Conservation (phyloP, 2,329 filamentous ascomycete species). For the Basipetospora chlamydospora region DNA sequence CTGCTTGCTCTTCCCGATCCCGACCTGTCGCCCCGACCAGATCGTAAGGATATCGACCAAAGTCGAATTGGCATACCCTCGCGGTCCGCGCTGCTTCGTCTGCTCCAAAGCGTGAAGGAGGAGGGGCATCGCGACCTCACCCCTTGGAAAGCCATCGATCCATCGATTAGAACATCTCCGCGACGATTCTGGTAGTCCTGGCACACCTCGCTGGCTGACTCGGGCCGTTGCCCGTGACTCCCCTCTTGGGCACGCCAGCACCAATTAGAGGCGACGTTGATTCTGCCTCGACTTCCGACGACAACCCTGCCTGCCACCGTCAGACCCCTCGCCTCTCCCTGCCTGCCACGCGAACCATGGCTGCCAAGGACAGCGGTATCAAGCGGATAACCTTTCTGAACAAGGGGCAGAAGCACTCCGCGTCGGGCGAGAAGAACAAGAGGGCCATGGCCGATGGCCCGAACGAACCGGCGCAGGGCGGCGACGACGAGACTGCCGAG, state of each 20-base stretch:
- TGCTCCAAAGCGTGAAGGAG: too few relatives aligned
- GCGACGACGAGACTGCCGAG: conserved; percentile 21
- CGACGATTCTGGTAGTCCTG: conserved; percentile 2
- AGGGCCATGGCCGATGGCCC: conserved; percentile 28
- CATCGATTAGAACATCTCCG: too few relatives aligned
- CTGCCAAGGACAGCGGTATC: conserved; percentile 55
- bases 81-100: too few relatives aligned
- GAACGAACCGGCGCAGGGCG: too few relatives aligned
- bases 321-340: not conserved
- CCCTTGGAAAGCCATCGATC: too few relatives aligned
- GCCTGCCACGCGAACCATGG: conserved; percentile 91
- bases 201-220: conserved; percentile 1
- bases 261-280: conserved; percentile 1
- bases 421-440: conserved; percentile 53
- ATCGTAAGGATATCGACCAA: too few relatives aligned
- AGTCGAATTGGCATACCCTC: too few relatives aligned
- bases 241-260: not conserved
- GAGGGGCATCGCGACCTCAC: too few relatives aligned
- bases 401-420: conserved; percentile 48
- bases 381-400: conserved; percentile 77
- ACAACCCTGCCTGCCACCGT: too few relatives aligned
- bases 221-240: conserved; percentile 3
- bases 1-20: too few relatives aligned
- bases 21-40: too few relatives aligned
- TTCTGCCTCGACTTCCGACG: not conserved